These are phyloP conservation scores for Naganishia sp. DNA, from an alignment of 1,284 basidiomycete species.

Conservation along the genomic window DNA sequence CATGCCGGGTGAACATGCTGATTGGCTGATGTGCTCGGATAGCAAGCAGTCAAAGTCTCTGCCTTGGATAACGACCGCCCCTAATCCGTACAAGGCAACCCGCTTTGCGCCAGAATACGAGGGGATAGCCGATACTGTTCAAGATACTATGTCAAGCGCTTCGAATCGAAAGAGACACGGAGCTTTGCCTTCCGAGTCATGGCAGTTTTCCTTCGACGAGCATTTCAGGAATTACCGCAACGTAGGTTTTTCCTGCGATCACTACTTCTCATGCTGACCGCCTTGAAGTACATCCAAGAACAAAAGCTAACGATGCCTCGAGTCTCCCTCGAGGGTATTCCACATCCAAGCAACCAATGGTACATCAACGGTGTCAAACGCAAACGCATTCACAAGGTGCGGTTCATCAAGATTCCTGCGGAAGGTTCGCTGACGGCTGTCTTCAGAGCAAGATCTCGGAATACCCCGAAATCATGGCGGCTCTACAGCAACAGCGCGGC, in stretches of 20 bases:
- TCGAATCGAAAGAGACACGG: constrained; percentile 32
- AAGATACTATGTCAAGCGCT: background rate
- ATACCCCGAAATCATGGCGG: constrained; percentile 17
- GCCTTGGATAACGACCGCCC: constrained; percentile 39
- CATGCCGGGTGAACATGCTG: background rate
- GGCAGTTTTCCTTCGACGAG: constrained; percentile 40
- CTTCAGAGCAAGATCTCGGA: constrained; percentile 8
- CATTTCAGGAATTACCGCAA: constrained; percentile 43
- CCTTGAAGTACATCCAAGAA: constrained; percentile 32
- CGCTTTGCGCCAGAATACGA: constrained; percentile 5
- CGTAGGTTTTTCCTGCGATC: constrained; percentile 30
- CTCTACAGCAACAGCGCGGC: background rate
- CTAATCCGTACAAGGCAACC: constrained; percentile 5
- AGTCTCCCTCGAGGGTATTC: constrained; percentile 33
- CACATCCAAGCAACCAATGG: constrained; percentile 25
- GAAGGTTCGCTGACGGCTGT: background rate
- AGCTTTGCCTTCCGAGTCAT: constrained; percentile 43
- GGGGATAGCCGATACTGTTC: constrained; percentile 19
- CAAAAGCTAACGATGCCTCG: constrained; percentile 35
- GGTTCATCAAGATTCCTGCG: background rate
- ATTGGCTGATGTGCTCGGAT: background rate
- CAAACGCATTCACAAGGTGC: constrained; percentile 28
- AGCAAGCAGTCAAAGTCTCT: constrained; percentile 38
- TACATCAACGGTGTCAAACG: constrained; percentile 35
- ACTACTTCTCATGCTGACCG: background rate